Percentiles rank a stretch among this genome's conserved stretches.
Evolutionary conservation across 192 early-diverging fungal species (phyloP).

Genomic region (Podila clonocystis): DNA sequence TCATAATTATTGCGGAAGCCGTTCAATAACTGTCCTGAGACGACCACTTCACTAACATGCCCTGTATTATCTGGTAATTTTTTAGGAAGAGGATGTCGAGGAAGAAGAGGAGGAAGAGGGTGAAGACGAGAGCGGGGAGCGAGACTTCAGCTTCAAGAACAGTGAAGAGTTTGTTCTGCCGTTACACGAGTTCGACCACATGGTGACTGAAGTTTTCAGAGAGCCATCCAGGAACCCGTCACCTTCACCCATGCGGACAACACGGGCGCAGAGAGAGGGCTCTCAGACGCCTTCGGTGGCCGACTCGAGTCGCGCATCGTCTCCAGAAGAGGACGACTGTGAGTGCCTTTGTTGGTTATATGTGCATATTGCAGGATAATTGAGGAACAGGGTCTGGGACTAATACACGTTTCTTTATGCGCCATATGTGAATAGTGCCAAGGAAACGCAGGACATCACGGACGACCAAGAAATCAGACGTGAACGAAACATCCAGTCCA

Average conservation of each 20-base stretch:
- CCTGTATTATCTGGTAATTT: constrained; percentile 14
- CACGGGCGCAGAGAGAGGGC: constrained; percentile 48
- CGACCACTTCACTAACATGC: constrained; percentile 42
- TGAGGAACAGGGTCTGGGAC: not conserved
- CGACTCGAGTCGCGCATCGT: constrained; percentile 56
- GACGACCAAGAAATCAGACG: constrained; percentile 39
- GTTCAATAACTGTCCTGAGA: not conserved
- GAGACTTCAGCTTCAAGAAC: constrained; percentile 38
- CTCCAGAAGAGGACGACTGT: constrained; percentile 64
- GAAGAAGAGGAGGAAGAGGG: constrained; percentile 18
- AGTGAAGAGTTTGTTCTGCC: constrained; percentile 61
- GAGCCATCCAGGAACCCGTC: constrained; percentile 48
- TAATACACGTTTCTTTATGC: not conserved
- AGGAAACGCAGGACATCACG: constrained; percentile 36
- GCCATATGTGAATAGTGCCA: constrained; percentile 10
- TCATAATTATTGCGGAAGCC: not conserved
- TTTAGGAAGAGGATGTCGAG: constrained; percentile 34
- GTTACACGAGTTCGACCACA: constrained; percentile 55
- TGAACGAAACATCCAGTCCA: constrained; percentile 50
- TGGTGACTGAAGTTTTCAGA: constrained; percentile 54
- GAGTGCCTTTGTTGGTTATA: not conserved
- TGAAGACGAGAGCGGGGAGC: not conserved
- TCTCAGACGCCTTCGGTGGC: constrained; percentile 57
- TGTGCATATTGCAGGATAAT: not conserved
- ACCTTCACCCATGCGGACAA: constrained; percentile 49